Conservation (phyloP, 164 flowering plant species). For the Brasenia schreberi region DNA sequence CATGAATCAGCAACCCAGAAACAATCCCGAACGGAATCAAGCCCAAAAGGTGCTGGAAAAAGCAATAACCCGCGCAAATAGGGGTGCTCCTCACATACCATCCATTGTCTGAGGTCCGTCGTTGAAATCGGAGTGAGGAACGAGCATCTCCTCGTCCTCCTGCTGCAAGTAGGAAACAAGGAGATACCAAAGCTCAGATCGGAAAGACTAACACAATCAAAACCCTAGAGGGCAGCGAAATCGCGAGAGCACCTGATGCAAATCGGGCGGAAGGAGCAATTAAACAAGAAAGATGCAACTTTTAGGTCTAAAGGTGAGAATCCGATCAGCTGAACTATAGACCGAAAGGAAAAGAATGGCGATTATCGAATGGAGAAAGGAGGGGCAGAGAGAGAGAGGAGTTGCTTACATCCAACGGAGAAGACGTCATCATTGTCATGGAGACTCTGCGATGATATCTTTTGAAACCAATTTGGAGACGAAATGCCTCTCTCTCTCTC, state of each 20-base stretch:
- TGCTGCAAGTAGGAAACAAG: slow-evolving; percentile 32
- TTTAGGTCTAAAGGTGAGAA: not conserved
- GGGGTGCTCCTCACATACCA: slow-evolving; percentile 16
- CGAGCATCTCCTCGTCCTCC: slow-evolving; percentile 89
- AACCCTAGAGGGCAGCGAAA: not conserved
- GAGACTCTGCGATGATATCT: not conserved
- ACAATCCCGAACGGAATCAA: no score
- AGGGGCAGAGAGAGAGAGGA: not conserved
- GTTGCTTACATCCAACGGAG: slow-evolving; percentile 49
- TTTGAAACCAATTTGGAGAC: no score
- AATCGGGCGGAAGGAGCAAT: not conserved
- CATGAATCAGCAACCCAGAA: no score
- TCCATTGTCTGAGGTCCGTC: slow-evolving; percentile 78
- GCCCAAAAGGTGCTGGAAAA: no score
- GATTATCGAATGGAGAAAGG: not conserved
- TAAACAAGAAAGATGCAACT: not conserved
- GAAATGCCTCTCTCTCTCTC: no score
- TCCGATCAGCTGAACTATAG: not conserved
- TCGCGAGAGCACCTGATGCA: slow-evolving; percentile 2
- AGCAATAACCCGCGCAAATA: no score
- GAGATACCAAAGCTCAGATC: slow-evolving; percentile 5
- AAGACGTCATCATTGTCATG: slow-evolving; percentile 72
- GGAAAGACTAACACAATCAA: not conserved
- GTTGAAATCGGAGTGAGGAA: slow-evolving; percentile 62
- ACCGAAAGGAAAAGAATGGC: not conserved